A percentile compares a stretch with the other conserved stretches of the same genome.
phyloP scores from a whole-genome alignment of 805 yeast species.

The Suhomyces sp. region DNA sequence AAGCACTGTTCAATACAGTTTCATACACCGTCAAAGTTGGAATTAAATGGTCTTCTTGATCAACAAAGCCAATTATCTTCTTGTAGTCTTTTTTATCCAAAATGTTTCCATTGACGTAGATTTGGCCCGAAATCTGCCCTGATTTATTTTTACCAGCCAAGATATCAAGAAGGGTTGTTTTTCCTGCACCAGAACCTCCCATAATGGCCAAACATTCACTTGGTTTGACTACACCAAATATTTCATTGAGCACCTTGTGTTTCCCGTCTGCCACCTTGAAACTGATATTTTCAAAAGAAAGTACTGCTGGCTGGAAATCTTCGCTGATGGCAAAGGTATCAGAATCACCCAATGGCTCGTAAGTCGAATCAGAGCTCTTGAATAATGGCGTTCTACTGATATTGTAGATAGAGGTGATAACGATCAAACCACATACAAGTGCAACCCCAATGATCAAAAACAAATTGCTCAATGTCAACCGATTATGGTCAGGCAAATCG shows the following conservation, averaged over 20 bases:
- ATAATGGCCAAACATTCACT: slow-evolving; percentile 90
- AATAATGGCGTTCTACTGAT: slow-evolving; percentile 64
- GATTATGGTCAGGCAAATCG: slow-evolving; percentile 55
- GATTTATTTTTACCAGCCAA: slow-evolving; percentile 83
- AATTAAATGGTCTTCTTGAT: slow-evolving; percentile 87
- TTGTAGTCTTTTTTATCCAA: slow-evolving; percentile 46
- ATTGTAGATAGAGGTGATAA: slow-evolving; percentile 44
- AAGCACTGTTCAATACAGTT: slow-evolving; percentile 88
- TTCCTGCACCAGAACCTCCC: slow-evolving; percentile 99
- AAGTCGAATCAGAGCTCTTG: slow-evolving; percentile 25
- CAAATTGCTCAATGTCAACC: slow-evolving; percentile 45
- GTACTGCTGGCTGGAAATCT: slow-evolving; percentile 60
- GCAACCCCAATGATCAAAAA: slow-evolving; percentile 45
- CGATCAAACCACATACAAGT: slow-evolving; percentile 39
- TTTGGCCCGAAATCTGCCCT: slow-evolving; percentile 65
- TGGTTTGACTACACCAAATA: slow-evolving; percentile 78
- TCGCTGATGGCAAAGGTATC: slow-evolving; percentile 45
- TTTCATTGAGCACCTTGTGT: slow-evolving; percentile 53
- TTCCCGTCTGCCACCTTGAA: slow-evolving; percentile 51
- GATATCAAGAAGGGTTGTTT: slow-evolving; percentile 88
- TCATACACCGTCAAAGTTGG: slow-evolving; percentile 96
- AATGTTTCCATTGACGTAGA: slow-evolving; percentile 71
- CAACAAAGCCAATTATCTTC: slow-evolving; percentile 86
- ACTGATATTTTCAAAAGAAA: slow-evolving; percentile 70
- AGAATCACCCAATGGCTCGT: slow-evolving; percentile 27